Evolutionary conservation across 495 filamentous ascomycete genomes (phyloP).

Genomic region (Rhypophila decipiens): DNA sequence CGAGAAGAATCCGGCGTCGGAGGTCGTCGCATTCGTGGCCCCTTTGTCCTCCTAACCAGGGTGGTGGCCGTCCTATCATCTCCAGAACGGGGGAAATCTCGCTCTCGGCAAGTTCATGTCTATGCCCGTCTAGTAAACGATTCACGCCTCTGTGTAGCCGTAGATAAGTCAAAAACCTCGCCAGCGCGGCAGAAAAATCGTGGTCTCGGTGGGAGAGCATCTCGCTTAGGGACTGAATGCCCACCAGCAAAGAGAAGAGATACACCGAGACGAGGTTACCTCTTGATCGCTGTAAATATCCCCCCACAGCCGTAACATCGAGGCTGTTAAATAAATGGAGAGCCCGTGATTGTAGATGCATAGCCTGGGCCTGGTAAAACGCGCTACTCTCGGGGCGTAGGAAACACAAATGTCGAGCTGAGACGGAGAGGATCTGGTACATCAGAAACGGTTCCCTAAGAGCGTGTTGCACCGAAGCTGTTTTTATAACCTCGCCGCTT

Average conservation of each 20-base stretch:
- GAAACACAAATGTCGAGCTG: constrained; percentile 38
- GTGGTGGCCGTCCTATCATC: too few species aligned
- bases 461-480: constrained; percentile 13
- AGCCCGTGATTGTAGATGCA: constrained; percentile 44
- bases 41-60: constrained; percentile 4
- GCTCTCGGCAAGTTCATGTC: constrained; percentile 14
- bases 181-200: constrained; percentile 32
- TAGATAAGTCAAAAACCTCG: constrained; percentile 34
- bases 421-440: constrained; percentile 40
- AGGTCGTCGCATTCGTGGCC: constrained; percentile 23
- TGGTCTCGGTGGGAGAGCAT: constrained; percentile 20
- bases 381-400: constrained; percentile 19
- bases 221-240: constrained; percentile 44
- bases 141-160: constrained; percentile 40
- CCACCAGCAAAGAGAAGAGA: constrained; percentile 43
- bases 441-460: constrained; percentile 30
- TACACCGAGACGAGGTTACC: constrained; percentile 39
- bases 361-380: constrained; percentile 38
- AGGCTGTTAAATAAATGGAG: constrained; percentile 38
- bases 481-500: neutral
- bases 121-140: constrained; percentile 17
- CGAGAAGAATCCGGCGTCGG: constrained; percentile 3
- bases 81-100: constrained; percentile 21
- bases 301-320: too few species aligned
- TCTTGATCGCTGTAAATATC: constrained; percentile 8